Percentiles rank a stretch among this genome's conserved stretches.
phyloP scores from a whole-genome alignment of 768 basidiomycete genomes.

The Rhizopogon vesiculosus region DNA sequence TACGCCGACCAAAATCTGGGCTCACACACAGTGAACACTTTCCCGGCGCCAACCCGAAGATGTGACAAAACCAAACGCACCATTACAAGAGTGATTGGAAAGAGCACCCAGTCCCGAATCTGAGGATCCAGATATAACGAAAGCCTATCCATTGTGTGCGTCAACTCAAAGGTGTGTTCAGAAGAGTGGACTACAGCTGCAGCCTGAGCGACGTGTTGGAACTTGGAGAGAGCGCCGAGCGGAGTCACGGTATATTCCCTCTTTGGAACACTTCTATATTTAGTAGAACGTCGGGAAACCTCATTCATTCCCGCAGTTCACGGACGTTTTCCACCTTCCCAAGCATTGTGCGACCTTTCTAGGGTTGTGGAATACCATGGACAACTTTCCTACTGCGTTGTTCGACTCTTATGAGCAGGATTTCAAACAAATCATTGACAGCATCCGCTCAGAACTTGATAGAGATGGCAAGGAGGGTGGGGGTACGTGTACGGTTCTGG shows the following conservation, averaged over 20 bases:
- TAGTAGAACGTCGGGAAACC: too few relatives aligned
- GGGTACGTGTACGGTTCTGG: conserved; percentile 43
- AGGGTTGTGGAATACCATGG: conserved; percentile 43
- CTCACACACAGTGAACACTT: background rate
- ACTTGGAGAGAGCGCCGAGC: too few relatives aligned
- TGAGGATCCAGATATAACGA: conserved; percentile 87
- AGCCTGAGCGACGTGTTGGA: conserved; percentile 3
- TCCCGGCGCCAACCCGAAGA: background rate
- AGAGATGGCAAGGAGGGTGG: conserved; percentile 61
- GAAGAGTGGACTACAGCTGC: too few relatives aligned
- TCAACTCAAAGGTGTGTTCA: background rate
- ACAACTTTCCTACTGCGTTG: conserved; percentile 77
- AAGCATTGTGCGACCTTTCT: background rate
- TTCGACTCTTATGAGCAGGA: conserved; percentile 93
- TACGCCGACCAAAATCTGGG: conserved; percentile 86
- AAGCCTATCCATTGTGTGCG: conserved; percentile 21
- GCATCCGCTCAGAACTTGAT: conserved; percentile 75
- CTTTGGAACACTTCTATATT: conserved; percentile 10
- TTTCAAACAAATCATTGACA: conserved; percentile 76
- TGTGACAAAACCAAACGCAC: conserved; percentile 37
- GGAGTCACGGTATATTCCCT: conserved; percentile 20
- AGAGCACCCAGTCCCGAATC: conserved; percentile 91
- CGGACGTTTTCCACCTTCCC: too few relatives aligned
- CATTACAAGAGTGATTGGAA: conserved; percentile 97
- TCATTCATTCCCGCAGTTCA: background rate